Percentiles rank a stretch among this genome's conserved stretches.
These are phyloP conservation scores for Beauveria caledonica DNA, from an alignment of 2,329 filamentous ascomycete species.

Conservation along the genomic window DNA sequence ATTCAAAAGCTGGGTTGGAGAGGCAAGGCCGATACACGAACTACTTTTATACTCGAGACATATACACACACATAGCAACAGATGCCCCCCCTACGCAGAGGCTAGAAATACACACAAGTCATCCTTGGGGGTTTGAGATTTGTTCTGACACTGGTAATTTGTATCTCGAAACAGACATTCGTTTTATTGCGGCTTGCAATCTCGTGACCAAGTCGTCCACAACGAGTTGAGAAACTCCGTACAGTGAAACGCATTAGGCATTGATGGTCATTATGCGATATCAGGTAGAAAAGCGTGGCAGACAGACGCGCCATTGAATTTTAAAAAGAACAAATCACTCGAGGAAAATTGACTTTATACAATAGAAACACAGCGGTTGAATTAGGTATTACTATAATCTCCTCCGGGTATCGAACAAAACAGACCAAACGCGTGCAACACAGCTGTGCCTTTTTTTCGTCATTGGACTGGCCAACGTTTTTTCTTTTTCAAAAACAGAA, in stretches of 20 bases:
- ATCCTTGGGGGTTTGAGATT: neutral
- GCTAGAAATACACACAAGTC: neutral
- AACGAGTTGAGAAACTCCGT: too few relatives aligned
- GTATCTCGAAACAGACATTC: too few relatives aligned
- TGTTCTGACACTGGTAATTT: too few relatives aligned
- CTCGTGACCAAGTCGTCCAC: too few relatives aligned
- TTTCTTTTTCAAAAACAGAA: conserved; percentile 7
- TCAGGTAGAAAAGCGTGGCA: too few relatives aligned
- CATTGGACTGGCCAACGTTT: conserved; percentile 9
- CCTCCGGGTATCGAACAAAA: conserved; percentile 34
- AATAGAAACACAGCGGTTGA: conserved; percentile 26
- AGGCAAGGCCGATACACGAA: neutral
- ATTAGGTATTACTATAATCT: conserved; percentile 37
- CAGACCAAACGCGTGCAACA: conserved; percentile 15
- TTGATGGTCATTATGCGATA: too few relatives aligned
- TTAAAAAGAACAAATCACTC: neutral
- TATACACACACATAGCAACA: neutral
- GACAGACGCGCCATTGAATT: neutral
- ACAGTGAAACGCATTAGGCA: too few relatives aligned
- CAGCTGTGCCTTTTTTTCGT: conserved; percentile 17
- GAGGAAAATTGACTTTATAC: neutral
- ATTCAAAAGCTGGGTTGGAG: too few relatives aligned
- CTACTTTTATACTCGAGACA: neutral
- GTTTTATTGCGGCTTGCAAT: too few relatives aligned
- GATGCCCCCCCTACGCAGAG: neutral